A percentile compares a stretch with the other conserved stretches of the same genome.
Conservation (phyloP, 192 early-diverging fungal genomes). For the Coemansia sp. region DNA sequence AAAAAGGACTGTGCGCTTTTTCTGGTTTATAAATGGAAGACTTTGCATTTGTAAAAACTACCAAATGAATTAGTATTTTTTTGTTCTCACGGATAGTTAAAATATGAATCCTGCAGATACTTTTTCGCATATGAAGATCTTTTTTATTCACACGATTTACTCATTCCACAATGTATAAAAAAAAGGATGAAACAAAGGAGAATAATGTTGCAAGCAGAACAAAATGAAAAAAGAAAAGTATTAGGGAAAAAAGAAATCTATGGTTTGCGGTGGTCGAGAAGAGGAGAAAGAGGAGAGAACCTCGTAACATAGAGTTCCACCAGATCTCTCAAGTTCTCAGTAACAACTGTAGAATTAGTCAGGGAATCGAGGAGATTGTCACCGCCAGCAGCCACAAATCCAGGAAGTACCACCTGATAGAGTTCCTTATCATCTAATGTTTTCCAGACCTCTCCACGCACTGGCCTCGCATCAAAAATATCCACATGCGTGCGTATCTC, state of each 20-base stretch:
- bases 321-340: conserved; percentile 7
- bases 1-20: too few relatives aligned
- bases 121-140: too few relatives aligned
- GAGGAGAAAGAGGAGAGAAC: conserved; percentile 38
- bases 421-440: conserved; percentile 36
- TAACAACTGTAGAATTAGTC: background rate
- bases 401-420: conserved; percentile 57
- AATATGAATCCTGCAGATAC: too few relatives aligned
- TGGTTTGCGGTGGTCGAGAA: conserved; percentile 31
- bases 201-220: too few relatives aligned
- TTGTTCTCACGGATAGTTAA: too few relatives aligned
- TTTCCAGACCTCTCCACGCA: conserved; percentile 27
- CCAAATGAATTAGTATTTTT: too few relatives aligned
- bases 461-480: conserved; percentile 21
- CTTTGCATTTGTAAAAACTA: too few relatives aligned
- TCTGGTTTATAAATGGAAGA: too few relatives aligned
- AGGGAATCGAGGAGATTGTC: conserved; percentile 54
- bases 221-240: background rate
- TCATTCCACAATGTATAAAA: too few relatives aligned
- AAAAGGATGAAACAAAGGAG: background rate
- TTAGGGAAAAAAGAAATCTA: background rate
- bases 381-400: conserved; percentile 65
- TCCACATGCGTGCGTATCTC: conserved; percentile 12
- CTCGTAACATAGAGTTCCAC: conserved; percentile 32
- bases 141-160: too few relatives aligned